A percentile compares a stretch with the other conserved stretches of the same genome.
These are phyloP conservation scores for Candida freyschussii DNA, from an alignment of 1,139 yeast species.

Conservation along the genomic window DNA sequence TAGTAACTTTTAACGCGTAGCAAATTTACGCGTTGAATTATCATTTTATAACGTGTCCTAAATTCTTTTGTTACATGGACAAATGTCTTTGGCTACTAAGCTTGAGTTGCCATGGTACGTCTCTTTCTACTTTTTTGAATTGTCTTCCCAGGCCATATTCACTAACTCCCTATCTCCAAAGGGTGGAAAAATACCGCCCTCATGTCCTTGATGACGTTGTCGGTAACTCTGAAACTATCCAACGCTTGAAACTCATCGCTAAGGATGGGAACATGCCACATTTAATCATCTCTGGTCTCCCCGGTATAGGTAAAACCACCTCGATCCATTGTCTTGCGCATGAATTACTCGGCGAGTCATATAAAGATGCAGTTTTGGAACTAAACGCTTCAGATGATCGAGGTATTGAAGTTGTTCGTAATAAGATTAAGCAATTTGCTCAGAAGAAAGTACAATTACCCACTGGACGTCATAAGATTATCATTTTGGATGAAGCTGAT, in stretches of 20 bases:
- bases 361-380: slow-evolving; percentile 82
- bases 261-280: slow-evolving; percentile 96
- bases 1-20: no score
- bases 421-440: slow-evolving; percentile 90
- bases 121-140: background rate
- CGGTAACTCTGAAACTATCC: slow-evolving; percentile 88
- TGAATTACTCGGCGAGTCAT: slow-evolving; percentile 70
- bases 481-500: slow-evolving; percentile 92
- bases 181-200: slow-evolving; percentile 98
- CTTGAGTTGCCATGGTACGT: slow-evolving; percentile 32
- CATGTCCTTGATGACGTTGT: slow-evolving; percentile 74
- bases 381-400: slow-evolving; percentile 95
- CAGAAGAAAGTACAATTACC: slow-evolving; percentile 80
- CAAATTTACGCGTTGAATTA: background rate
- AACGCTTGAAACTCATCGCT: slow-evolving; percentile 77
- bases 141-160: background rate
- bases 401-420: slow-evolving; percentile 92
- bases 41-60: no score
- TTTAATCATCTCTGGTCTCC: slow-evolving; percentile 87
- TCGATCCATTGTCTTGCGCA: slow-evolving; percentile 87
- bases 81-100: slow-evolving; percentile 23
- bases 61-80: no score
- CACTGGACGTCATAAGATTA: slow-evolving; percentile 77
- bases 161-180: background rate
- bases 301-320: slow-evolving; percentile 97